Evolutionary conservation across 2,329 filamentous ascomycete genomes (phyloP).

Genomic region (Tricladium varicosporioides): DNA sequence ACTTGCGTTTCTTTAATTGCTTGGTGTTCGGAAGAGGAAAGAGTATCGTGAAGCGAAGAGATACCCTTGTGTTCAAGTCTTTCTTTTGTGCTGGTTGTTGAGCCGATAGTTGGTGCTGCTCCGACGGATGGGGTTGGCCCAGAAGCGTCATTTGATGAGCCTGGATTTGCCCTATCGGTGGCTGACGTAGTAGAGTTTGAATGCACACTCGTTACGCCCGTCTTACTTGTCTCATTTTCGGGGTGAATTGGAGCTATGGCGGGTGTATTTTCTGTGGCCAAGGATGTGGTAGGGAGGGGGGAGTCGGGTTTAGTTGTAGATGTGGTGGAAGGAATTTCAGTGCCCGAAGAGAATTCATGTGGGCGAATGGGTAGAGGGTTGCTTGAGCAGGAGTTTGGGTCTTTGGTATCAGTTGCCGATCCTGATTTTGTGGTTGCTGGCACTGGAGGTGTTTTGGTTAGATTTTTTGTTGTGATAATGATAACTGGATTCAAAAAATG

Average conservation of each 20-base stretch:
- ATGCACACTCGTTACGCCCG: slow-evolving; percentile 7
- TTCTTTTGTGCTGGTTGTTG: slow-evolving; percentile 29
- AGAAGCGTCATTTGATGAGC: slow-evolving; percentile 8
- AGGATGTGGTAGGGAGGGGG: neutral
- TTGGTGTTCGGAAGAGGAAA: slow-evolving; percentile 11
- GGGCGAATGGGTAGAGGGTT: too few species aligned
- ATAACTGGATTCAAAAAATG: neutral
- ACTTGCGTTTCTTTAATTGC: slow-evolving; percentile 15
- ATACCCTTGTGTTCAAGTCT: slow-evolving; percentile 31
- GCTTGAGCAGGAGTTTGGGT: too few species aligned
- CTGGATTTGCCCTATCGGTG: slow-evolving; percentile 10
- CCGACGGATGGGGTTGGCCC: slow-evolving; percentile 24
- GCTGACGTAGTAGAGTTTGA: slow-evolving; percentile 5
- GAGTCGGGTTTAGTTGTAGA: too few species aligned
- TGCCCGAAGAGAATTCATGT: neutral
- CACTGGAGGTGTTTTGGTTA: too few species aligned
- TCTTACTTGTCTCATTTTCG: slow-evolving; percentile 13
- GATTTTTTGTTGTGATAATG: slow-evolving; percentile 2
- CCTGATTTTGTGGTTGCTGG: too few species aligned
- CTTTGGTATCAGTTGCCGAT: too few species aligned
- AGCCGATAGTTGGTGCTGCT: slow-evolving; percentile 3
- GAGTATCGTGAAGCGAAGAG: slow-evolving; percentile 32
- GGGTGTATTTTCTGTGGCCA: slow-evolving; percentile 8
- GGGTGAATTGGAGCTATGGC: slow-evolving; percentile 15
- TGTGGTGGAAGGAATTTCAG: neutral